A percentile compares a stretch with the other conserved stretches of the same genome.
Conservation (phyloP, 495 filamentous ascomycete species). For the Terfezia boudieri region DNA sequence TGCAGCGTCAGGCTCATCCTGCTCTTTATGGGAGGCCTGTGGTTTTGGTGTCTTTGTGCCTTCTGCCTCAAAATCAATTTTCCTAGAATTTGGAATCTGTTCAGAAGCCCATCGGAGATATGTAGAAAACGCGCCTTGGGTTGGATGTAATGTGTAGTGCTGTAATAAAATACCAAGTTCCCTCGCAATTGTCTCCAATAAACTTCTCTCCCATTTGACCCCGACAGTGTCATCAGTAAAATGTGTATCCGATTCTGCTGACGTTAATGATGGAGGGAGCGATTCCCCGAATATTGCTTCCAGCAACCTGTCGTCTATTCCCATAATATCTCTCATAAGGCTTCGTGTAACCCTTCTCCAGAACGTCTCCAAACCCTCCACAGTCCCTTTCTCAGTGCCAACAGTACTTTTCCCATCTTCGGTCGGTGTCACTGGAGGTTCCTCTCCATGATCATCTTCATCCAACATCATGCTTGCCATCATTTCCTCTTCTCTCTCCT, state of each 20-base stretch:
- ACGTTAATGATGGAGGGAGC: conserved; percentile 35
- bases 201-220: conserved; percentile 46
- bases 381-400: conserved; percentile 20
- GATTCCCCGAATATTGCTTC: conserved; percentile 73
- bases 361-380: conserved; percentile 35
- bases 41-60: neutral
- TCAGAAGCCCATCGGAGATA: conserved; percentile 27
- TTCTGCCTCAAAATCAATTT: neutral
- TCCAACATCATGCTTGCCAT: conserved; percentile 5
- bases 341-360: conserved; percentile 66
- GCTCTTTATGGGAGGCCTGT: neutral
- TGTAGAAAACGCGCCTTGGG: conserved; percentile 55
- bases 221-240: conserved; percentile 19
- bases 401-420: conserved; percentile 6
- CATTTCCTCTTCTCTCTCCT: conserved; percentile 14
- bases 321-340: conserved; percentile 72
- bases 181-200: conserved; percentile 62
- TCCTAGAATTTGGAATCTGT: neutral
- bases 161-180: conserved; percentile 70
- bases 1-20: neutral
- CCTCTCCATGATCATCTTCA: conserved; percentile 5
- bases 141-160: conserved; percentile 51
- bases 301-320: conserved; percentile 67
- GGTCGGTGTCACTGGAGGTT: conserved; percentile 8
- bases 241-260: conserved; percentile 13